Percentiles rank a stretch among this genome's conserved stretches.
These are phyloP conservation scores for Chalciporus piperatus DNA, from an alignment of 768 basidiomycete genomes.

Conservation along the genomic window DNA sequence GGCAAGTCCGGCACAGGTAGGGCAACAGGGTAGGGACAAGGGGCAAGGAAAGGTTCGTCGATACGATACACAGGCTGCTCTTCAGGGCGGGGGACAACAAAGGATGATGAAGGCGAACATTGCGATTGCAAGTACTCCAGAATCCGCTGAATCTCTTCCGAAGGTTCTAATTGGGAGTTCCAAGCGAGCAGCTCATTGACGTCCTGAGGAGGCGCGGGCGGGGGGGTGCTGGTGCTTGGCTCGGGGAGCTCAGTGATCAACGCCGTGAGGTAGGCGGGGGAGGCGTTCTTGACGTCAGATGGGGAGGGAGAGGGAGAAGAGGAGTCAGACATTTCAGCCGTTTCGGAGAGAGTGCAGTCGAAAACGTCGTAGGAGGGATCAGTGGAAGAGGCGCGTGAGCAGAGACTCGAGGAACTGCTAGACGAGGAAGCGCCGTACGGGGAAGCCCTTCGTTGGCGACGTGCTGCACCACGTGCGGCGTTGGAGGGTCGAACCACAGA, in stretches of 20 bases:
- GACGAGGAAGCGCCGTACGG: constrained; percentile 5
- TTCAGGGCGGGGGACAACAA: no score
- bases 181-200: not conserved
- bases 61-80: not conserved
- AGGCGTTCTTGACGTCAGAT: not conserved
- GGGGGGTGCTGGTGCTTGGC: not conserved
- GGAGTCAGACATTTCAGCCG: not conserved
- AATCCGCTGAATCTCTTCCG: not conserved
- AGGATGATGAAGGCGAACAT: not conserved
- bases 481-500: not conserved
- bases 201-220: not conserved
- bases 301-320: not conserved
- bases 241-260: not conserved
- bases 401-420: not conserved
- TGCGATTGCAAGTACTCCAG: not conserved
- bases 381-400: not conserved
- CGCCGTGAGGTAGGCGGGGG: not conserved
- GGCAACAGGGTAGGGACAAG: not conserved
- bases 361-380: not conserved
- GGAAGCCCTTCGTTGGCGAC: not conserved
- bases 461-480: not conserved
- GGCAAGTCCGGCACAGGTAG: not conserved
- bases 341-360: not conserved
- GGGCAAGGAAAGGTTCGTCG: not conserved
- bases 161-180: not conserved